Conservation (phyloP, 805 yeast species). For the Komagataella populi region DNA sequence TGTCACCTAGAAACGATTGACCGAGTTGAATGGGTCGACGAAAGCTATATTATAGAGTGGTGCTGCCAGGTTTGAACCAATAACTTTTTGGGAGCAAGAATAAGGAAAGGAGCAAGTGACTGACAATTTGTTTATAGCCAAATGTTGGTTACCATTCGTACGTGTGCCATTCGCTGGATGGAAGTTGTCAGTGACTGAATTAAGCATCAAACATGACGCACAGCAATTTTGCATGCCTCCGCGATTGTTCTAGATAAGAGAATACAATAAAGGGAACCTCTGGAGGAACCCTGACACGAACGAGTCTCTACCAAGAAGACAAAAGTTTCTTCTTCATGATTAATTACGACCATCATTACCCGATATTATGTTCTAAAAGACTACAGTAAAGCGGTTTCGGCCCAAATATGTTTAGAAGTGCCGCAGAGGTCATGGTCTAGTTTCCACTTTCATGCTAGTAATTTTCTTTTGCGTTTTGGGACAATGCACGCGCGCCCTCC, state of each 20-base stretch:
- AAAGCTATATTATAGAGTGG: neutral
- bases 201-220: neutral
- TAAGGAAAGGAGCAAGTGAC: neutral
- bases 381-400: neutral
- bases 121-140: neutral
- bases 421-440: neutral
- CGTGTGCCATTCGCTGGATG: neutral
- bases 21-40: neutral
- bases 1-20: neutral
- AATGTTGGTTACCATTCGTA: neutral
- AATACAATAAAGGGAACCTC: neutral
- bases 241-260: neutral
- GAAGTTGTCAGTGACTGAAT: neutral
- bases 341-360: neutral
- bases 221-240: neutral
- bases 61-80: neutral
- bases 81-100: neutral
- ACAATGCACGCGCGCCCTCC: neutral
- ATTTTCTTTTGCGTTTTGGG: neutral
- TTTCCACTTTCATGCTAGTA: neutral
- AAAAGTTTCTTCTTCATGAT: neutral
- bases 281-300: neutral
- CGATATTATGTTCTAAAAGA: neutral
- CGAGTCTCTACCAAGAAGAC: neutral
- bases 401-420: neutral